Percentiles rank a stretch among this genome's conserved stretches.
phyloP scores from a whole-genome alignment of 2,329 filamentous ascomycete genomes.

The Paracamarosporium sp. region DNA sequence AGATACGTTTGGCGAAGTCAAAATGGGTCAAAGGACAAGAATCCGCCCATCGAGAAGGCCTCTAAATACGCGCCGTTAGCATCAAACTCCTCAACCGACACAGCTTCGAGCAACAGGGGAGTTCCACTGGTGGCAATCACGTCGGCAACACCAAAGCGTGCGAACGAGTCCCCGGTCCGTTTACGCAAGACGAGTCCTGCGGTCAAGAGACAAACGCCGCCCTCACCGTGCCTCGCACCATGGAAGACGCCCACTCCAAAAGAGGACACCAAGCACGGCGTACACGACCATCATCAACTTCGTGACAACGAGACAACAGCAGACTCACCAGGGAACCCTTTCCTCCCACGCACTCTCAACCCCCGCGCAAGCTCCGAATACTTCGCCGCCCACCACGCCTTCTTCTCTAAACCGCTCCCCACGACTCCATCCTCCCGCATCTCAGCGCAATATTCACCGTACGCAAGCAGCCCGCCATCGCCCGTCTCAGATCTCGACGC shows the following conservation, averaged over 20 bases:
- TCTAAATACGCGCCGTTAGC: neutral
- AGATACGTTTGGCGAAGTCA: neutral
- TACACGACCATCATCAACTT: neutral
- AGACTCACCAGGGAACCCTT: neutral
- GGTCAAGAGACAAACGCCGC: neutral
- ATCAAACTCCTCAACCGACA: neutral
- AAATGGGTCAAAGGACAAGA: neutral
- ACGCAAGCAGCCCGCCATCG: neutral
- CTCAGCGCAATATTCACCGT: neutral
- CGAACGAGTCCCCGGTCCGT: neutral
- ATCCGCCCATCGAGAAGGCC: neutral
- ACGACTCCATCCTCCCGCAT: neutral
- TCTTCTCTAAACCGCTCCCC: neutral
- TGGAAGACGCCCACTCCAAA: neutral
- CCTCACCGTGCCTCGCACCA: neutral
- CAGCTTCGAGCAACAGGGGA: neutral
- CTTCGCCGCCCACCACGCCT: neutral
- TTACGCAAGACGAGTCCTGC: neutral
- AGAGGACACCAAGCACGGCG: neutral
- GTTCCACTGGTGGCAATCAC: neutral
- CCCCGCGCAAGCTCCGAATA: neutral
- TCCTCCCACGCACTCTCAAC: neutral
- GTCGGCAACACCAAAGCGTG: neutral
- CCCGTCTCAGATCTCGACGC: neutral
- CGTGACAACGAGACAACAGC: neutral